Evolutionary conservation across 83 land plant species (phyloP), one percentile per base, ranked within the genome.

Genomic region (Diphasiastrum complanatum): DNA sequence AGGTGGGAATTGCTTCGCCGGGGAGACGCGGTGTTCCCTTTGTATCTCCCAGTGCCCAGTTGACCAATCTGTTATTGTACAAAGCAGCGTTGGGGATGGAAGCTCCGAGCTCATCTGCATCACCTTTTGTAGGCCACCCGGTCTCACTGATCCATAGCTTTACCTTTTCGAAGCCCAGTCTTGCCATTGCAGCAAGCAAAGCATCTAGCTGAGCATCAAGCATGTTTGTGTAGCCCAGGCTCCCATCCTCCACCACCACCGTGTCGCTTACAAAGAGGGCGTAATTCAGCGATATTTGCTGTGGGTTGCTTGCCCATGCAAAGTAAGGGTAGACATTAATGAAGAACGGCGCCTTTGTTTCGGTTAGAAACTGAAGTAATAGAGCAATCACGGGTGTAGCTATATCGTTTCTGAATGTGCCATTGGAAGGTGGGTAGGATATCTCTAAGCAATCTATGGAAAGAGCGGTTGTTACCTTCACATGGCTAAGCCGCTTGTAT

Each of bases 401-500:
- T 5, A 48, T 48, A 18, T 48, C 51, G 18, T 48, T 24, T 18
- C 51, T 6, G 18, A 48, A 48, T 6, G 18, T 18, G 6, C n/a
- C 51, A 48, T 48, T 24, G 6, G 51, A 48, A 5, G 51, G 51
- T 6, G 51, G 51, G 51, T 6, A 48, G 5, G 51, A 48, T 5
- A 48, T 24, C 51, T 48, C n/a, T n/a, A n/a, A n/a, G n/a, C n/a
- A n/a, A n/a, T n/a, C n/a, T n/a, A n/a, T n/a, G n/a, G n/a, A n/a
- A n/a, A n/a, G n/a, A n/a, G n/a, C n/a, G n/a, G n/a, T n/a, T n/a
- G n/a, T n/a, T n/a, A n/a, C n/a, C n/a, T n/a, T n/a, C n/a, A n/a
- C n/a, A n/a, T n/a, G n/a, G n/a, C n/a, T n/a, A n/a, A n/a, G 33
- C 28, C 74, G 60, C 14, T 57, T 33, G 25, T 36, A 47, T 25